These are phyloP conservation scores for Mrakia gelida DNA, from an alignment of 768 basidiomycete genomes.

Conservation along the genomic window DNA sequence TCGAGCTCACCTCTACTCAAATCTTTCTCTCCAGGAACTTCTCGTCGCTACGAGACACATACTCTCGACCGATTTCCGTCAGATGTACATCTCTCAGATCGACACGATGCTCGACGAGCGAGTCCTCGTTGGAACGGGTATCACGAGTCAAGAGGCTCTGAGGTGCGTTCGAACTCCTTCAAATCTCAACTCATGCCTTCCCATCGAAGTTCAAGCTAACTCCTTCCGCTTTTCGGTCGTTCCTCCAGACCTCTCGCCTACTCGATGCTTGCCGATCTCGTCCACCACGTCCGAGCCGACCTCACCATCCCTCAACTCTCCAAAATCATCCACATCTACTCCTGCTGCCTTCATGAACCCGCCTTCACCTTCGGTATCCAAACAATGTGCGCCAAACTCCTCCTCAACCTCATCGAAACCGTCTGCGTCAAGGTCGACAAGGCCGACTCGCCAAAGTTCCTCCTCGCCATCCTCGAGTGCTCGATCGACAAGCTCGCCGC, in stretches of 20 bases:
- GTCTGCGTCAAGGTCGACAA: slow-evolving; percentile 70
- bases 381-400: slow-evolving; percentile 85
- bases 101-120: slow-evolving; percentile 87
- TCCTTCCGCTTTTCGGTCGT: neutral
- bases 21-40: slow-evolving; percentile 61
- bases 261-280: slow-evolving; percentile 83
- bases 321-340: slow-evolving; percentile 75
- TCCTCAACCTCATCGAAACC: slow-evolving; percentile 80
- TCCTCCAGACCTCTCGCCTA: slow-evolving; percentile 65
- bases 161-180: slow-evolving; percentile 50
- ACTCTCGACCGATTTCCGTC: slow-evolving; percentile 68
- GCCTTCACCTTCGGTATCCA: slow-evolving; percentile 74
- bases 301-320: slow-evolving; percentile 70
- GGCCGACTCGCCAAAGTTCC: slow-evolving; percentile 62
- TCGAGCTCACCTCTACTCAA: neutral
- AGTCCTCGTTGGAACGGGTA: slow-evolving; percentile 76
- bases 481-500: slow-evolving; percentile 80
- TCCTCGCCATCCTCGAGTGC: slow-evolving; percentile 72
- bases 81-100: slow-evolving; percentile 71
- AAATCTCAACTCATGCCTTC: neutral
- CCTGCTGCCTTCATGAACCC: slow-evolving; percentile 82
- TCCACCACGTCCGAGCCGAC: slow-evolving; percentile 83
- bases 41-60: slow-evolving; percentile 90
- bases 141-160: slow-evolving; percentile 79
- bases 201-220: neutral